Conservation (phyloP, 345 rosid genomes). For the Trapa bicornis region DNA sequence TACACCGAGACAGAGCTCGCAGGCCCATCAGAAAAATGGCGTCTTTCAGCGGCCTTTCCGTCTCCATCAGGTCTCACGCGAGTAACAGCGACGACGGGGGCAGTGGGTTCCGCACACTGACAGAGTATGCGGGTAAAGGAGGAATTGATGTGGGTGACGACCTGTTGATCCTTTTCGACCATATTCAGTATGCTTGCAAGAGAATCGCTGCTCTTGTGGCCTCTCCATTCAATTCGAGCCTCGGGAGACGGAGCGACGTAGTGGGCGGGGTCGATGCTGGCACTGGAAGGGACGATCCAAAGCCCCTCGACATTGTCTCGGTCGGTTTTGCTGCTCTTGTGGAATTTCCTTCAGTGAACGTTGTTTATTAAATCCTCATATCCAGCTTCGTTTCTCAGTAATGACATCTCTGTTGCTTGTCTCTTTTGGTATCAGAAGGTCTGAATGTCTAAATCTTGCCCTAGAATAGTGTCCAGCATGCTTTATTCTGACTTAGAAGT, state of each 20-base stretch:
- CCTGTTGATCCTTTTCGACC: slow-evolving; percentile 52
- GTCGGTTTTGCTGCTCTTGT: slow-evolving; percentile 22
- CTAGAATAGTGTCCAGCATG: background rate
- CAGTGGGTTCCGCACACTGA: slow-evolving; percentile 25
- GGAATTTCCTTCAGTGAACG: background rate
- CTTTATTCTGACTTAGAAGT: background rate
- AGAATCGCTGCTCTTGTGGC: slow-evolving; percentile 80
- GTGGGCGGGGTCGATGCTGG: slow-evolving; percentile 21
- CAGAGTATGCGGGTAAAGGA: slow-evolving; percentile 47
- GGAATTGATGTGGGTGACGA: slow-evolving; percentile 55
- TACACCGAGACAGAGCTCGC: background rate
- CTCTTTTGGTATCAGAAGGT: background rate
- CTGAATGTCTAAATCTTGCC: background rate
- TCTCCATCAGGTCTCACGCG: slow-evolving; percentile 27
- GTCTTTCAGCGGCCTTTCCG: slow-evolving; percentile 26
- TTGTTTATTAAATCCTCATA: background rate
- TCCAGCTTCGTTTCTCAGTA: too few species aligned
- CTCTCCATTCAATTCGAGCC: slow-evolving; percentile 70
- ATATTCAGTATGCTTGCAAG: slow-evolving; percentile 85
- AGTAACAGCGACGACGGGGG: slow-evolving; percentile 10
- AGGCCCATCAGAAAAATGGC: slow-evolving; percentile 27
- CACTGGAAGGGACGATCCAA: slow-evolving; percentile 64
- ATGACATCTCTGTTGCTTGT: background rate
- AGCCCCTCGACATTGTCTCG: slow-evolving; percentile 73
- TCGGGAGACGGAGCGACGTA: slow-evolving; percentile 29